phyloP scores from a whole-genome alignment of 1,284 basidiomycete genomes.

The Boletus semigastroideus region DNA sequence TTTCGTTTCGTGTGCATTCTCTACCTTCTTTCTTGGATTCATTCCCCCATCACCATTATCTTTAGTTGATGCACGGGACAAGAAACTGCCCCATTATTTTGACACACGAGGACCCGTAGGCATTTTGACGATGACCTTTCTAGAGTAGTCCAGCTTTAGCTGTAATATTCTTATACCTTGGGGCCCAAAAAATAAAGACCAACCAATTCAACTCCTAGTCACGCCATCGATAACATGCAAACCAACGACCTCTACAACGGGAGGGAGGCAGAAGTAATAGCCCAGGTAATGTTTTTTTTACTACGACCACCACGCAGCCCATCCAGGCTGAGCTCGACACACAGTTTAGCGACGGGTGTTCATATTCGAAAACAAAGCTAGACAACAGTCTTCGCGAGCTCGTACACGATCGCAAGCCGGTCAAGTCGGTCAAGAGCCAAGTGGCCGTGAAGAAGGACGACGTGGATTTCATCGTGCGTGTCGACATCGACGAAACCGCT shows the following conservation, averaged over 20 bases:
- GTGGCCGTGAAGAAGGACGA: conserved; percentile 43
- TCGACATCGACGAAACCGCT: not conserved
- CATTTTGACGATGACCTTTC: conserved; percentile 17
- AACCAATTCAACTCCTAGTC: not conserved
- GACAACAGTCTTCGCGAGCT: conserved; percentile 44
- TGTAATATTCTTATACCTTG: conserved; percentile 26
- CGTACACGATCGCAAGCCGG: conserved; percentile 25
- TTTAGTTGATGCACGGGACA: conserved; percentile 19
- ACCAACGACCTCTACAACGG: conserved; percentile 28
- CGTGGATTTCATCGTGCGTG: conserved; percentile 47
- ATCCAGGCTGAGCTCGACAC: conserved; percentile 9
- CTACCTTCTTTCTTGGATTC: conserved; percentile 28
- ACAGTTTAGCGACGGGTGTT: conserved; percentile 48
- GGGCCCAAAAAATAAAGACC: conserved; percentile 17
- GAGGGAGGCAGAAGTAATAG: conserved; percentile 32
- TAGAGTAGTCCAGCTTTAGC: conserved; percentile 32
- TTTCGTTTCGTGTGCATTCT: conserved; percentile 14
- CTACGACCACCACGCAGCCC: not conserved
- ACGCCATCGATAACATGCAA: conserved; percentile 24
- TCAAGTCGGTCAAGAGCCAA: conserved; percentile 33
- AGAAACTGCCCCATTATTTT: conserved; percentile 8
- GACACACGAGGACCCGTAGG: conserved; percentile 15
- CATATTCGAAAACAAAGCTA: conserved; percentile 51
- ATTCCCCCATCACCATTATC: not conserved
- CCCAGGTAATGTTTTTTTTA: conserved; percentile 21